Conservation (phyloP, 208 protist species). For the Blechomonas ayalai region DNA sequence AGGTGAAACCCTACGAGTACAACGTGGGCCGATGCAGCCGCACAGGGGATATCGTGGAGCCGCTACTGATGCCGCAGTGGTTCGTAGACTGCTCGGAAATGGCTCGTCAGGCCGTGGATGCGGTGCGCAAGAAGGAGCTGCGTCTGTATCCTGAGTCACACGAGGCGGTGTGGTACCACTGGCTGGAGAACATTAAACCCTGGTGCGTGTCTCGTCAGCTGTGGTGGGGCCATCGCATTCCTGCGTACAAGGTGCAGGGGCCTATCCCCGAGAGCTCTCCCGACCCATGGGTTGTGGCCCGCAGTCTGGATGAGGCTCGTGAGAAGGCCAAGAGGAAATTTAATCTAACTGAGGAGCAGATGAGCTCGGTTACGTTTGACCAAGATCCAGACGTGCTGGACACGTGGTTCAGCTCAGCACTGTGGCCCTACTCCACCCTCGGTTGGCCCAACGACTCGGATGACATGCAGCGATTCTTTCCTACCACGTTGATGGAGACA, state of each 20-base stretch:
- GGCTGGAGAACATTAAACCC: slow-evolving; percentile 94
- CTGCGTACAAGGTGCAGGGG: slow-evolving; percentile 93
- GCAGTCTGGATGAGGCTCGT: slow-evolving; percentile 91
- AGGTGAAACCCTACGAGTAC: slow-evolving; percentile 93
- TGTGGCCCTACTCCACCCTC: slow-evolving; percentile 98
- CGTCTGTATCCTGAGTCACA: slow-evolving; percentile 92
- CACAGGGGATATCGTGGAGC: slow-evolving; percentile 99
- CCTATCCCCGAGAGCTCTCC: slow-evolving; percentile 14
- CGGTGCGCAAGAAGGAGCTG: slow-evolving; percentile 87
- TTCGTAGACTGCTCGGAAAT: slow-evolving; percentile 95
- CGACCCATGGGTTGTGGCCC: slow-evolving; percentile 93
- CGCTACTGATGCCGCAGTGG: slow-evolving; percentile 99
- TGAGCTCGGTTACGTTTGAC: slow-evolving; percentile 46
- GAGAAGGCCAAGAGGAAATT: slow-evolving; percentile 84
- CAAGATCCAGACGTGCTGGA: slow-evolving; percentile 99
- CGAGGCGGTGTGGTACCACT: slow-evolving; percentile 93
- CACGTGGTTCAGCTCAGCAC: slow-evolving; percentile 99
- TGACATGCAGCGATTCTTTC: slow-evolving; percentile 96
- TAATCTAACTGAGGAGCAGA: slow-evolving; percentile 53
- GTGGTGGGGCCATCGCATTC: slow-evolving; percentile 99
- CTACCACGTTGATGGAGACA: slow-evolving; percentile 97
- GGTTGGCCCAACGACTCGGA: slow-evolving; percentile 93
- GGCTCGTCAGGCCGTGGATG: slow-evolving; percentile 76
- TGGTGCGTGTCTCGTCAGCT: slow-evolving; percentile 99
- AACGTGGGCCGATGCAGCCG: slow-evolving; percentile 94